Evolutionary conservation across 352 stramenopile species (phyloP).

Genomic region (Blastocystis sp.): DNA sequence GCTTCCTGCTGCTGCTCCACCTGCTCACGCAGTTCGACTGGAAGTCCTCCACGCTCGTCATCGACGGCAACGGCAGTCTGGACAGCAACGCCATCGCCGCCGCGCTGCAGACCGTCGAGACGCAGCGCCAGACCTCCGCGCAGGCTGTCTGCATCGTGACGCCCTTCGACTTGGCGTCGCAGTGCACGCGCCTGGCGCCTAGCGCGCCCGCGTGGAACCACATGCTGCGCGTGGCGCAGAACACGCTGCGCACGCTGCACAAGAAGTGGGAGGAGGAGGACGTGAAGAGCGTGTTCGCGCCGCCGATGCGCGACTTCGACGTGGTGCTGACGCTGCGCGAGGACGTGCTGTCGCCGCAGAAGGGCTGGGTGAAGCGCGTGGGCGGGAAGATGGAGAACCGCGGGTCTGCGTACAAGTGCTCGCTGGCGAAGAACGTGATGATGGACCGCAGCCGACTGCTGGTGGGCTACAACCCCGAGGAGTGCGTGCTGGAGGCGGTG

Average conservation of each 20-base stretch:
- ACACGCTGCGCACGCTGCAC: neutral
- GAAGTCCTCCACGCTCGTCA: neutral
- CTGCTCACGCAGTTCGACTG: slow-evolving; percentile 8
- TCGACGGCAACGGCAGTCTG: slow-evolving; percentile 1
- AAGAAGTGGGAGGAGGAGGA: neutral
- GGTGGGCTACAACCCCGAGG: slow-evolving; percentile 32
- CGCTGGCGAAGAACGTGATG: slow-evolving; percentile 46
- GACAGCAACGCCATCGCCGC: neutral
- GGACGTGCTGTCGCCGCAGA: neutral
- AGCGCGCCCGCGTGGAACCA: neutral
- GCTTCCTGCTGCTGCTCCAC: neutral
- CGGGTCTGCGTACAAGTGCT: slow-evolving; percentile 9
- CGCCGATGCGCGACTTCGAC: slow-evolving; percentile 19
- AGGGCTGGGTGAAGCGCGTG: neutral
- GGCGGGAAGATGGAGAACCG: neutral
- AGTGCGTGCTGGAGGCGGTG: neutral
- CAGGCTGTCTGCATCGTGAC: slow-evolving; percentile 31
- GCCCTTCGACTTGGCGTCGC: neutral
- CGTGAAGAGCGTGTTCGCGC: neutral
- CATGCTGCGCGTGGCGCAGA: neutral
- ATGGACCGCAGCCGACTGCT: slow-evolving; percentile 28
- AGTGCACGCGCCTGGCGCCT: neutral
- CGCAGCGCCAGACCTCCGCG: neutral
- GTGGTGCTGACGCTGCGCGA: slow-evolving; percentile 25
- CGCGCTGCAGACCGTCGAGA: slow-evolving; percentile 3